Evolutionary conservation across 768 basidiomycete genomes (phyloP).

Genomic region (Hygrophoropsis aurantiaca): DNA sequence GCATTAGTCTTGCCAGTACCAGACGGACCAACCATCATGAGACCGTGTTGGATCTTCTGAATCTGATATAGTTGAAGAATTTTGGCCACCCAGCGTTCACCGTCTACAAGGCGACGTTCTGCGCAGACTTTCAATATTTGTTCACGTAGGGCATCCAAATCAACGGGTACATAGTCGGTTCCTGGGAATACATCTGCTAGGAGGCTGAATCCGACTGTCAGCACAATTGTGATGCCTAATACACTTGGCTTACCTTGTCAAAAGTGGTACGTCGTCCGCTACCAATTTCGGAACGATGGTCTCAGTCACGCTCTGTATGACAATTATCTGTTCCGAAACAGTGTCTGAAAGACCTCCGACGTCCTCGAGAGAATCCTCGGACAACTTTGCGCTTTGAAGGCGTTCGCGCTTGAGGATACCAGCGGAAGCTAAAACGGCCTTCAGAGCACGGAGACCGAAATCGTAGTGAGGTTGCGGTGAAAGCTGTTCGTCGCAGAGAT

Average conservation of each 20-base stretch:
- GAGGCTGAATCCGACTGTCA: constrained; percentile 49
- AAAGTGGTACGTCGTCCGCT: constrained; percentile 92
- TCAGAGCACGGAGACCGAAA: constrained; percentile 96
- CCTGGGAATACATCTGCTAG: constrained; percentile 98
- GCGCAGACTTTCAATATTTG: constrained; percentile 85
- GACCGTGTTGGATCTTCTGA: constrained; percentile 98
- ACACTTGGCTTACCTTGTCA: constrained; percentile 70
- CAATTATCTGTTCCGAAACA: constrained; percentile 88
- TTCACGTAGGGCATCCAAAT: constrained; percentile 81
- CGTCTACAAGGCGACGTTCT: constrained; percentile 81
- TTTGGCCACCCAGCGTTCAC: constrained; percentile 91
- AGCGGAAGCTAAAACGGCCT: constrained; percentile 93
- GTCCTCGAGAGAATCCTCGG: constrained; percentile 41
- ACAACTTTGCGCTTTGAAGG: constrained; percentile 45
- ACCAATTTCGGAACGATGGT: constrained; percentile 98
- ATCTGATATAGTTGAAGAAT: constrained; percentile 98
- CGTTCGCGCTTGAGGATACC: constrained; percentile 97
- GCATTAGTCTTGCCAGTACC: constrained; percentile 97
- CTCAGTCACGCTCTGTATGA: constrained; percentile 98
- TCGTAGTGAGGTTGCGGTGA: constrained; percentile 99
- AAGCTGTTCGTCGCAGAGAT: constrained; percentile 95
- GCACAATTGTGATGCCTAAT: background rate
- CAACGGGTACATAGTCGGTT: constrained; percentile 85
- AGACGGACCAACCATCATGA: constrained; percentile 99
- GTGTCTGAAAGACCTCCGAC: constrained; percentile 63